phyloP scores from a whole-genome alignment of 108 stramenopile species.

The Fistulifera solaris region DNA sequence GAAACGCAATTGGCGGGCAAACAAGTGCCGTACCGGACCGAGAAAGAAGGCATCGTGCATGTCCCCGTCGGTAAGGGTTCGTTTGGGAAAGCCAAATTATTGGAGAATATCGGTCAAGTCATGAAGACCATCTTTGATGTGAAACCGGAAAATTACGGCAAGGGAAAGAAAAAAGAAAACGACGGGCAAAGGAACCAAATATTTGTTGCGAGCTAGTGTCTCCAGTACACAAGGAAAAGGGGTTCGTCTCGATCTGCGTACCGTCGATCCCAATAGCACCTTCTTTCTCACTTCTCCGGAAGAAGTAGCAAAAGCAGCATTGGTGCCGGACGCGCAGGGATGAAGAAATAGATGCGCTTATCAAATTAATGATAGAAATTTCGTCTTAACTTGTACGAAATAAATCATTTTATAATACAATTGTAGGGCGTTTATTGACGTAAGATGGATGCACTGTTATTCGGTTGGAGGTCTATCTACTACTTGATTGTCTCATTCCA shows the following conservation, averaged over 20 bases:
- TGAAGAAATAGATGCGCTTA: too few species aligned
- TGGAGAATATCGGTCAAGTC: constrained; percentile 61
- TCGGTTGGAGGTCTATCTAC: too few species aligned
- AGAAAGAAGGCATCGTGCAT: constrained; percentile 81
- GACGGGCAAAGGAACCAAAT: constrained; percentile 52
- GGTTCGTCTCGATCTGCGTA: constrained; percentile 59
- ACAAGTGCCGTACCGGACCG: constrained; percentile 77
- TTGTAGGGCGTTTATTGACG: too few species aligned
- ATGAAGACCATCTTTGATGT: constrained; percentile 56
- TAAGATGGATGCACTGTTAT: too few species aligned
- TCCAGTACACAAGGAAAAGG: constrained; percentile 62
- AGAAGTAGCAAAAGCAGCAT: background rate
- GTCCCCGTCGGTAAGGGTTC: constrained; percentile 83
- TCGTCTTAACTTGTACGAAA: too few species aligned
- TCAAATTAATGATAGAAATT: too few species aligned
- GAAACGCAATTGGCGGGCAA: constrained; percentile 56
- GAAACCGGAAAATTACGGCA: constrained; percentile 72
- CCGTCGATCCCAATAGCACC: constrained; percentile 61
- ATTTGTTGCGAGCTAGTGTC: constrained; percentile 60
- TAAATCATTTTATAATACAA: too few species aligned
- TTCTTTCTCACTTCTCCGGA: constrained; percentile 52
- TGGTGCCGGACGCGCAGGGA: too few species aligned
- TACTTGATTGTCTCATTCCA: too few species aligned
- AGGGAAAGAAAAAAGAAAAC: constrained; percentile 26
- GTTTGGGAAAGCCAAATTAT: constrained; percentile 48